Evolutionary conservation across 2,329 filamentous ascomycete species (phyloP).

Genomic region (Calonectria pseudoturangicola): DNA sequence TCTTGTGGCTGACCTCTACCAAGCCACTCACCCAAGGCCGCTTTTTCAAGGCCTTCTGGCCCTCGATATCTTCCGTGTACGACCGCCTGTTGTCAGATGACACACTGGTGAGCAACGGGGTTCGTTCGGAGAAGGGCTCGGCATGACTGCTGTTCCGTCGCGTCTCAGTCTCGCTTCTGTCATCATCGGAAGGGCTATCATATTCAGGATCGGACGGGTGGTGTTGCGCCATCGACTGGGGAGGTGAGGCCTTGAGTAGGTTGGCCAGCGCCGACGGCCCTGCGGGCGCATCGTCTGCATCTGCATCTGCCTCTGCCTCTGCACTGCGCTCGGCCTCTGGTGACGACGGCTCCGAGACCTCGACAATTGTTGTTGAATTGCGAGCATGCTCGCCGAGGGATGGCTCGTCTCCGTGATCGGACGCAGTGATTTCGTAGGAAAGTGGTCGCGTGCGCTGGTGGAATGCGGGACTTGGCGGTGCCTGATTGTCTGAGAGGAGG

Average conservation of each 20-base stretch:
- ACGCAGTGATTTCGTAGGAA: constrained; percentile 53
- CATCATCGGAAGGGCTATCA: constrained; percentile 33
- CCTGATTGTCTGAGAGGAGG: constrained; percentile 80
- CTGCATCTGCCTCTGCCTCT: not conserved
- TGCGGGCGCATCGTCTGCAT: constrained; percentile 44
- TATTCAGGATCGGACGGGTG: constrained; percentile 38
- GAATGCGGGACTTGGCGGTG: constrained; percentile 66
- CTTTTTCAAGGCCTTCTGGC: constrained; percentile 64
- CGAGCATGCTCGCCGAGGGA: constrained; percentile 51
- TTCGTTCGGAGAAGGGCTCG: constrained; percentile 63
- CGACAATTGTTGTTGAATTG: constrained; percentile 72
- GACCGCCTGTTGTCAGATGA: constrained; percentile 56
- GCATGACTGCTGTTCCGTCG: constrained; percentile 34
- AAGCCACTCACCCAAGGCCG: constrained; percentile 60
- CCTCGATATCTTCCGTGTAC: constrained; percentile 68
- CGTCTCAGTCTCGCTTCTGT: constrained; percentile 39
- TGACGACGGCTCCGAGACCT: constrained; percentile 72
- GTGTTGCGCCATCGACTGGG: constrained; percentile 58
- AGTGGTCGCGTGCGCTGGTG: constrained; percentile 61
- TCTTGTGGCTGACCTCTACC: constrained; percentile 56
- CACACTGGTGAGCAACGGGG: constrained; percentile 66
- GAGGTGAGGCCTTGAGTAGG: constrained; percentile 70
- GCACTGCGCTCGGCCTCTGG: constrained; percentile 48
- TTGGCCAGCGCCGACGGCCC: constrained; percentile 68
- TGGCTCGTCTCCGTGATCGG: constrained; percentile 50